Base-by-base conservation (phyloP, 2,329 filamentous ascomycete genomes). In the Monascus ruber region DNA sequence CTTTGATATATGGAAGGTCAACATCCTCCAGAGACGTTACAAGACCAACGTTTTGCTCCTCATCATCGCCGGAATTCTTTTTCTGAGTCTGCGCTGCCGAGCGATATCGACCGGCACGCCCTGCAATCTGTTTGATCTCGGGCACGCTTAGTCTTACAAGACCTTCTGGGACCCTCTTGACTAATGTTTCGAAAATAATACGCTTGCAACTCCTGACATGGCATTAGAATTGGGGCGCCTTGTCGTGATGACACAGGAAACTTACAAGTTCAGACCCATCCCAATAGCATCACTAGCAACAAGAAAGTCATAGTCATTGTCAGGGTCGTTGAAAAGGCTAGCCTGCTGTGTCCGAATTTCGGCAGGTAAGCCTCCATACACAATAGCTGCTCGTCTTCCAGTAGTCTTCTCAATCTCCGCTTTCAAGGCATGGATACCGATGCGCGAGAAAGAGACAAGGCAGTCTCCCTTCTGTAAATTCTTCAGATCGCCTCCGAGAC, bases 211-310 rank as follows among this genome's bases (percentile, higher is more conserved):
- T 79, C 61, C 74, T 77, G 36, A 26, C 34, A 10, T 24, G 17
- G 10, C 5, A 49, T 55, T 38, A 54, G 44, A 33, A 24, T 31
- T 3, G 28, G 10, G 17, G 17, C 17, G 17, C 28, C 10, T 29
- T 29, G 28, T 29, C 10, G 6, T 29, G 3, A 6, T 9, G n/a
- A 11, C 11, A 24, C 7, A 39, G 24, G 31, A 36, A n/a, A 62
- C 71, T 62, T 79, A 87, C 59, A 98, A 65, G 54, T 98, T 98
- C 24, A 98, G 68, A 1, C 93, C 91, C 89, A 98, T 96, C 31
- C 91, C 91, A 45, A 98, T 89, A 35, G 91, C 91, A 63, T 95
- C 87, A 51, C 86, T 95, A 6, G 93, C 91, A 25, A 91, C 88
- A 5, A 98, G 70, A 50, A 80, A 93, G 58, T 98, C 91, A 56